Evolutionary conservation across 306 rosid genomes (phyloP), one percentile per base, ranked within the genome.

Genomic region (Parietaria judaica): DNA sequence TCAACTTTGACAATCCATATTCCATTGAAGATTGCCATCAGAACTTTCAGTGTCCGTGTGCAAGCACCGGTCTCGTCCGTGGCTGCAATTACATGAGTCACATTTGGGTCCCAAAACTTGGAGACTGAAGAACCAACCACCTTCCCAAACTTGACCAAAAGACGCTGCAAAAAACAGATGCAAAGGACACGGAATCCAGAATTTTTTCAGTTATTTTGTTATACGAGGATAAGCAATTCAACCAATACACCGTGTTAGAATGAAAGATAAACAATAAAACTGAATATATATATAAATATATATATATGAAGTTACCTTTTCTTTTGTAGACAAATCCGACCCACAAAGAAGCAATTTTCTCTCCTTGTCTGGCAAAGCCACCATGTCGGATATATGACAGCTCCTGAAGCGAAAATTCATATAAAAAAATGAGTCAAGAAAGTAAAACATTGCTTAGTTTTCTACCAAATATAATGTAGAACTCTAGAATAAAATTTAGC

Each of bases 51-150:
- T 1, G 99, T 92, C 74, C 99, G 75, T 31, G 89, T 76, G 76
- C 91, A 92, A 36, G 95, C 94, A 67, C 88, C 96, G 10, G 82
- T 79, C 57, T 73, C 85, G 75, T 88, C 87, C 8, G 81, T 76
- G 51, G 95, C 83, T 36, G 96, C 99, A 65, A 92, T 79, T 61
- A 88, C 84, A 64, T 88, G 99, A 11, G 95, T 88, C 61, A 88
- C 96, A 54, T 86, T 58, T 23, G 81, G 75, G 43, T 74, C 80
- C 99, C 99, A 92, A 47, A 39, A 70, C 80, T 82, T 92, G 44
- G 87, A 75, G 69, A 92, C 90, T 7, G 66, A 68, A 17, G 86
- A 86, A 63, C 95, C 90, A 31, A 39, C 63, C 62, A 60, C 76
- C 48, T 66, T 72, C 34, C 94, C 90, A 72, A 82, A 79, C 61